Base-by-base conservation (phyloP, 306 rosid species). In the Pterocarpus santalinus region DNA sequence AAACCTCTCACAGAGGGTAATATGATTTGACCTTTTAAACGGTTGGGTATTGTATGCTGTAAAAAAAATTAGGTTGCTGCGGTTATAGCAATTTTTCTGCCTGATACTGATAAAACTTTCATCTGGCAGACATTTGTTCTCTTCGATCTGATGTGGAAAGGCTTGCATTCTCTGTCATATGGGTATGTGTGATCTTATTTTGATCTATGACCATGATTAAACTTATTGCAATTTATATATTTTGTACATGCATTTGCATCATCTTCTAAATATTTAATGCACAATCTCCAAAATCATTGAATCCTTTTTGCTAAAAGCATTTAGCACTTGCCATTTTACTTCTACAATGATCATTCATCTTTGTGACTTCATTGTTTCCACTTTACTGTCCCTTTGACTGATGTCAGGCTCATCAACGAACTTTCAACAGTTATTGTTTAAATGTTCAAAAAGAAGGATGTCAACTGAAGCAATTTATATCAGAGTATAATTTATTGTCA, bases 141-240 rank as follows among this genome's bases (percentile, higher is more conserved):
- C 99, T 95, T 78, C 94, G 97, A 77, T 94, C 98, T 81, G 98
- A 95, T 53, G 99, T 95, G 90, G 98, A 95, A 81, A 93, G 99
- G 89, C 93, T 95, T 32, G 97, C 98, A 43, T 95, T 95, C 82
- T 93, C 99, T 61, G 97, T 95, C 74, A 88, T 95, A 80, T 95
- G 99, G 99, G 99, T 95, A 90, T 81, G 87, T 86, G 44, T 41
- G 1, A 53, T 71, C 75, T 76, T 76, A 60, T 36, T 65, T 72
- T 81, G 80, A 47, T 51, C n/a, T 30, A 32, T 83, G 80, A 46
- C 51, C 22, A 34, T 35, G 43, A 30, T 57, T 65, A 11, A 55
- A 83, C 69, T 34, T 70, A 14, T 47, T 38, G 44, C 16, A 51
- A 56, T 78, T 9, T 69, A 28, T 38, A 8, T 38, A 34, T 57